Base-by-base conservation (phyloP, 371 early-diverging fungal species). In the Saksenaea vasiformis region DNA sequence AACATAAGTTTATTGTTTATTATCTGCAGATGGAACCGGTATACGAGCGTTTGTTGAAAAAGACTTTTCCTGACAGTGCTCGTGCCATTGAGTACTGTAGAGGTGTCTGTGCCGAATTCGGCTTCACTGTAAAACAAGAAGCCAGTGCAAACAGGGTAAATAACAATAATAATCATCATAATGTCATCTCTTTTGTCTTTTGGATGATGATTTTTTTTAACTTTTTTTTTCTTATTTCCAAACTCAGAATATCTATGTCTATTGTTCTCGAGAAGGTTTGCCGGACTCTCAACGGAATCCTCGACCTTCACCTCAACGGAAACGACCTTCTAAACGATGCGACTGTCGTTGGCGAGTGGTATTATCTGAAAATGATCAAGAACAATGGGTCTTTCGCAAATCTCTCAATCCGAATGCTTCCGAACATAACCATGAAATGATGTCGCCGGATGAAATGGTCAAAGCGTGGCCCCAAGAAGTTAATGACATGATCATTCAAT, bases 261-360 rank as follows among this genome's bases (percentile, higher is more conserved):
- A 87, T 60, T 87, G 87, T 56, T 87, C 87, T 7, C 74, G 87
- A 56, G 87, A 87, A 77, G 87, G 87, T 11, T 69, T 87, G 10
- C 81, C 85, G 7, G 87, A 87, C 57, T 84, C 84, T 14, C 77
- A 77, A 66, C 82, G 85, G 38, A 80, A 80, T 53, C 82, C 84
- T 38, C 81, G 83, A 69, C 77, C 83, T 15, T 66, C 73, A 17
- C 83, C 82, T 35, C 86, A 87, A 64, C 68, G 87, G 19, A 87
- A 87, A 63, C 76, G 87, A 27, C 74, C 84, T 1, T 85, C 85
- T 5, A 81, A 82, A 65, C 77, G 85, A 22, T 87, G 87, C 41
- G 87, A 85, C 61, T 87, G 87, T 71, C 85, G 84, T n/a, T 87
- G 87, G 87, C 76, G 87, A 15, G 83, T 86, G 13, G 84, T 85